Evolutionary conservation across 2,329 filamentous ascomycete genomes (phyloP).

Genomic region (Colletotrichum sp.): DNA sequence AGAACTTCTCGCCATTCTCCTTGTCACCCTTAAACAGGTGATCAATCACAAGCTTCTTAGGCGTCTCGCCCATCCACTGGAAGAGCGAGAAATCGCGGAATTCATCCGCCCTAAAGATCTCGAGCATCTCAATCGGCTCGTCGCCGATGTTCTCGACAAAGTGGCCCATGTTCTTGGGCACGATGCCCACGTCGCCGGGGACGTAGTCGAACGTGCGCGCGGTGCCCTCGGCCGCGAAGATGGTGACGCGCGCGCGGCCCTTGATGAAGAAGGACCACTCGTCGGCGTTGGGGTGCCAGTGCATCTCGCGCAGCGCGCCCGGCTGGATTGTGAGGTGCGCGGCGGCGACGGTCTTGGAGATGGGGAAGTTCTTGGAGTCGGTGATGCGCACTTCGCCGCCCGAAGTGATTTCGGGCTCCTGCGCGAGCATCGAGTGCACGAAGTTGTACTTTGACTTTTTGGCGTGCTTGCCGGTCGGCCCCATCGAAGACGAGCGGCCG

Average conservation of each 20-base stretch:
- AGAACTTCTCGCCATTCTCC: slow-evolving; percentile 66
- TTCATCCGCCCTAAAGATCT: slow-evolving; percentile 74
- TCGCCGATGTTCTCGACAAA: slow-evolving; percentile 85
- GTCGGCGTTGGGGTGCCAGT: slow-evolving; percentile 82
- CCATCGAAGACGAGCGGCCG: no score
- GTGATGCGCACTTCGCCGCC: slow-evolving; percentile 77
- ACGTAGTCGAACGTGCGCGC: slow-evolving; percentile 79
- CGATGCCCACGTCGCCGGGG: slow-evolving; percentile 78
- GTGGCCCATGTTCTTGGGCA: slow-evolving; percentile 79
- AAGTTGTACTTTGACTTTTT: slow-evolving; percentile 73
- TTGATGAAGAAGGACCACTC: slow-evolving; percentile 83
- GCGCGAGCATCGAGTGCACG: slow-evolving; percentile 74
- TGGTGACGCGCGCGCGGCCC: slow-evolving; percentile 74
- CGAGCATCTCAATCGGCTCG: slow-evolving; percentile 76
- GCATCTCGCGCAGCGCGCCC: slow-evolving; percentile 77
- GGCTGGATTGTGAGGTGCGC: slow-evolving; percentile 75
- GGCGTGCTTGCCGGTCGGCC: slow-evolving; percentile 64
- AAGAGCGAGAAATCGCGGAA: slow-evolving; percentile 78
- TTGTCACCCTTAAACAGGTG: slow-evolving; percentile 69
- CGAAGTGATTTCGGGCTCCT: slow-evolving; percentile 67
- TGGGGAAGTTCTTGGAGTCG: slow-evolving; percentile 77
- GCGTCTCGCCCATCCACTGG: slow-evolving; percentile 78
- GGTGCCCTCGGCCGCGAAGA: slow-evolving; percentile 72
- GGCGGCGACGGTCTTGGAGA: slow-evolving; percentile 75
- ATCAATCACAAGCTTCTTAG: slow-evolving; percentile 68